Evolutionary conservation across 2,329 filamentous ascomycete genomes (phyloP).

Genomic region (Ceratocystis cubensis): DNA sequence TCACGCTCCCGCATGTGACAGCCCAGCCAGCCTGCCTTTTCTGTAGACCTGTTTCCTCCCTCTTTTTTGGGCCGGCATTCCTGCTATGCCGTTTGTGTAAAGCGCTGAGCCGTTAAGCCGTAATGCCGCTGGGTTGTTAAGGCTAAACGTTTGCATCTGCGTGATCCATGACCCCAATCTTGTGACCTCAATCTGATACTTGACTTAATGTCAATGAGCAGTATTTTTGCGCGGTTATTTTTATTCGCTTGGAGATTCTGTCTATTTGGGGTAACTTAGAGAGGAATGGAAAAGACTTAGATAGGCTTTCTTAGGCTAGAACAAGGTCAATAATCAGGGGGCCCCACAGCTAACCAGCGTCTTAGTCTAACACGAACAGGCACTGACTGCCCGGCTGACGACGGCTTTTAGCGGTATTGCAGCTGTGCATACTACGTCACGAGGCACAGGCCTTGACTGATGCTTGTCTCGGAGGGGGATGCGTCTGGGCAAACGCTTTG

Average conservation of each 20-base stretch:
- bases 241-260: background rate
- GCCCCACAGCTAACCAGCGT: too few relatives aligned
- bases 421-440: background rate
- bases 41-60: background rate
- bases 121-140: background rate
- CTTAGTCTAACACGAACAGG: background rate
- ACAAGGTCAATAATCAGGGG: too few relatives aligned
- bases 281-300: background rate
- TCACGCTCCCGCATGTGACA: background rate
- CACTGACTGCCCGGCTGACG: conserved; percentile 28
- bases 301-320: too few relatives aligned
- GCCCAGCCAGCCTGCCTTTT: background rate
- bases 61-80: background rate
- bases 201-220: background rate
- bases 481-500: background rate
- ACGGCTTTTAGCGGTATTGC: conserved; percentile 35
- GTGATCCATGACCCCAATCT: background rate
- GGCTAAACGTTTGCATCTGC: background rate
- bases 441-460: background rate
- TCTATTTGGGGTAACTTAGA: conserved; percentile 22
- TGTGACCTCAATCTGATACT: background rate
- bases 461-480: background rate
- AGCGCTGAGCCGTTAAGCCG: background rate
- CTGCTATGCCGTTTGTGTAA: background rate
- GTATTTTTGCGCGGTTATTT: conserved; percentile 2